Conservation (phyloP, 257 asterid genomes). For the Striga asiatica region DNA sequence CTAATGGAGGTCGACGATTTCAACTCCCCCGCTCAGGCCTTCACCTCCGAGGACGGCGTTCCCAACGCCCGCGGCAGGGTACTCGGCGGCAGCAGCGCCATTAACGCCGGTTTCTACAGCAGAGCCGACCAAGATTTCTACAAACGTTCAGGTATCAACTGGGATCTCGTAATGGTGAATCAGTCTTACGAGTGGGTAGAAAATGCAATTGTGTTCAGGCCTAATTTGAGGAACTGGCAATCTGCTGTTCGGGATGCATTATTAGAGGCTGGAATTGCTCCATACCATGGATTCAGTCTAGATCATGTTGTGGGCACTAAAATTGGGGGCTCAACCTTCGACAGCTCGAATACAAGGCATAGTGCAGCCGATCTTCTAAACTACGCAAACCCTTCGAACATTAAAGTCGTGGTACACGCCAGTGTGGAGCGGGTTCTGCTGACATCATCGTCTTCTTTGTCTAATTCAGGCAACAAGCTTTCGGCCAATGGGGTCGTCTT, state of each 20-base stretch:
- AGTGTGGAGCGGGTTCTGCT: slow-evolving; percentile 44
- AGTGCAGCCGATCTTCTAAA: slow-evolving; percentile 72
- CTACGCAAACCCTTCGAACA: slow-evolving; percentile 40
- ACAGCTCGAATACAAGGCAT: slow-evolving; percentile 52
- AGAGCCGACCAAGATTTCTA: slow-evolving; percentile 36
- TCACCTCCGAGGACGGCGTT: slow-evolving; percentile 75
- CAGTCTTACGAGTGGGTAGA: slow-evolving; percentile 79
- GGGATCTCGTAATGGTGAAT: slow-evolving; percentile 42
- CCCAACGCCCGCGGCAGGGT: slow-evolving; percentile 67
- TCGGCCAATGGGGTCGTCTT: slow-evolving; percentile 51
- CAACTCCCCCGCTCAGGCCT: slow-evolving; percentile 48
- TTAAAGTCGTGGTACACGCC: slow-evolving; percentile 44
- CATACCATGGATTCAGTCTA: slow-evolving; percentile 40
- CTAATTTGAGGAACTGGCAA: slow-evolving; percentile 47
- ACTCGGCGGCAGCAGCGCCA: slow-evolving; percentile 67
- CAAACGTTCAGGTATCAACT: slow-evolving; percentile 28
- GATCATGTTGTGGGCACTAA: slow-evolving; percentile 69
- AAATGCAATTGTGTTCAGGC: slow-evolving; percentile 49
- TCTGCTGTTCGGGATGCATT: slow-evolving; percentile 60
- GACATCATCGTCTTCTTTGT: not conserved
- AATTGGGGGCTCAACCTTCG: slow-evolving; percentile 60
- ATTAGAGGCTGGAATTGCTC: slow-evolving; percentile 45
- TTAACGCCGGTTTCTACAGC: slow-evolving; percentile 76
- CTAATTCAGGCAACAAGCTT: slow-evolving; percentile 26
- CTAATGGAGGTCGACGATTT: slow-evolving; percentile 21